Evolutionary conservation across 106 monocot genomes (phyloP), one percentile per base, ranked within the genome.

Genomic region (Apostasia shenzhenica): DNA sequence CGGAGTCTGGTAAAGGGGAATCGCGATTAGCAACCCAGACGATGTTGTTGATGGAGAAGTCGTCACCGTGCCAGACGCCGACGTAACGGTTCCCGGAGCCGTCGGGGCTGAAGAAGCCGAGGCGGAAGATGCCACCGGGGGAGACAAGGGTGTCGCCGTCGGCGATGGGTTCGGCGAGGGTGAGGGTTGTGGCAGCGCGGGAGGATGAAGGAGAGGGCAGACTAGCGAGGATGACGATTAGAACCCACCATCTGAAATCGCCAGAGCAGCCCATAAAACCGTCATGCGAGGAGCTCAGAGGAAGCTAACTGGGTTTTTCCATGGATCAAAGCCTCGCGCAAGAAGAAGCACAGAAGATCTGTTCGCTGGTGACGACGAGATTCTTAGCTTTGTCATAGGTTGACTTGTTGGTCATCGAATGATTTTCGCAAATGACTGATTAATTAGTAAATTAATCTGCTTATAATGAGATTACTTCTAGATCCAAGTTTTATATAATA

Each of bases 61-160:
- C 14, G 0, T n/a, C 14, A 0, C 48, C 48, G n/a, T 47, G 48
- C 65, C 65, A 81, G 5, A 81, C 76, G 45, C 81, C 76, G 13
- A 72, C 40, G 49, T 76, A 81, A 6, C 81, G 67, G 38, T 61
- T 55, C 0, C 6, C 41, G 6, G 81, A 81, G 12, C 12, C 40
- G 3, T n/a, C 55, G 1, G 66, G 81, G 38, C 55, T 67, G 72
- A 81, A 81, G 71, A 81, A 76, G 0, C 81, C 81, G 2, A 81
- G 48, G 3, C 45, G 61, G 55, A 72, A 81, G 52, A 5, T 70
- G 38, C 52, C 67, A 10, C 54, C 37, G 38, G 67, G 3, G 10
- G 81, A 81, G 11, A 75, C 66, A 1, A 76, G 53, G 38, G 76
- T 81, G 47, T 59, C 47, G 10, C 66, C 66, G 41, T 75, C 74